Evolutionary conservation across 2,329 filamentous ascomycete genomes (phyloP), one percentile per base, ranked within the genome.

Genomic region (Trichoderma atrobrunneum): DNA sequence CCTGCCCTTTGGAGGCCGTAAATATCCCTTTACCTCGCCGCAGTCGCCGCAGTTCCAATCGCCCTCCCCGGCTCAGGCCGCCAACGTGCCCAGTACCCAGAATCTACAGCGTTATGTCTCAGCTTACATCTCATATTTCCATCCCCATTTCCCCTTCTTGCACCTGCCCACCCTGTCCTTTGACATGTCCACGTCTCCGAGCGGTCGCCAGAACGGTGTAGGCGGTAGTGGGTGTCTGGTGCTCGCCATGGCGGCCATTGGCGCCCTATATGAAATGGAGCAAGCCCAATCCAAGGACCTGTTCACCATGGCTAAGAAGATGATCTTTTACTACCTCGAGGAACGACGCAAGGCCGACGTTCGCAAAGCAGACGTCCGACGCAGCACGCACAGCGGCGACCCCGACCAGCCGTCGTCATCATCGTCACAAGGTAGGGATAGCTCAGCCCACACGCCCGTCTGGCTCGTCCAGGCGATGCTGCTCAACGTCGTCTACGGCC

Each of bases 401-500:
- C 59, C n/a, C 26, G 28, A 60, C 14, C 57, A 61, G n/a, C 59
- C 51, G 51, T n/a, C 24, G 7, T 30, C 48, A 3, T 56, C 51
- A 3, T 56, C 51, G 51, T 81, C 79, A 57, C 83, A 86, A 59
- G 79, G 81, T 21, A 82, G 85, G 70, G 91, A 93, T 72, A 87
- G 87, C 64, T 86, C 89, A 18, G 87, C 90, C 51, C 90, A 93
- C 75, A 95, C 95, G 2, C 95, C 95, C 0, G 87, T 98, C 54
- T 98, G 95, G 95, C 87, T 99, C 30, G 94, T 98, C 18, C 96
- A 98, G 81, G 94, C 95, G 0, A 98, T 98, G 95, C 85, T 98
- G 10, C 87, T 99, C 65, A 98, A 97, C 79, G 93, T 98, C 48
- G 93, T 98, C 18, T 98, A 97, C 79, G 95, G 95, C 16, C 93